phyloP scores from a whole-genome alignment of 2,329 filamentous ascomycete genomes.

The Xylariaceae sp. region DNA sequence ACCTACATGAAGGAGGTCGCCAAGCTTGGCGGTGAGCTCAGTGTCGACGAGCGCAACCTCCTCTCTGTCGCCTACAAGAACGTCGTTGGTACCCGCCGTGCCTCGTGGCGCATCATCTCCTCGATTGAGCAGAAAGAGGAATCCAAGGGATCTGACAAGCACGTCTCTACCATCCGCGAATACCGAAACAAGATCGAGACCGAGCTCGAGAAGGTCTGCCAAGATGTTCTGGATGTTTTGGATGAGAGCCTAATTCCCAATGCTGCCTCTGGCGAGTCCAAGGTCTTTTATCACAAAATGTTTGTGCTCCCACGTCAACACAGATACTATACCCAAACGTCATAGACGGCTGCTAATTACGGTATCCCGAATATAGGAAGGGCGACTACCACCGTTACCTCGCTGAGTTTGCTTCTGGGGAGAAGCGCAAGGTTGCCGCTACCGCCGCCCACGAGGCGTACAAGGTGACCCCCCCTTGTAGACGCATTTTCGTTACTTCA shows the following conservation, averaged over 20 bases:
- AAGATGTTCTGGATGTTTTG: constrained; percentile 95
- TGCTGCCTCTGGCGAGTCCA: constrained; percentile 95
- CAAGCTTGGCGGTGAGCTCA: constrained; percentile 81
- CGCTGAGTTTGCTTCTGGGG: constrained; percentile 89
- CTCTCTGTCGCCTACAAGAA: constrained; percentile 99
- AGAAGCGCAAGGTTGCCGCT: constrained; percentile 89
- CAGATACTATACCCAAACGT: constrained; percentile 14
- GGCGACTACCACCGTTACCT: constrained; percentile 97
- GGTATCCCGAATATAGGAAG: constrained; percentile 68
- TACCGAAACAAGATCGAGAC: constrained; percentile 98
- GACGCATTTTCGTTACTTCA: neutral
- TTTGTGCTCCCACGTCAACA: constrained; percentile 56
- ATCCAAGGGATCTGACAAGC: constrained; percentile 96
- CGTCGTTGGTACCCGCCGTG: constrained; percentile 96
- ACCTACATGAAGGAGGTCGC: constrained; percentile 99
- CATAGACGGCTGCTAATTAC: constrained; percentile 22
- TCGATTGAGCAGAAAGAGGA: constrained; percentile 99
- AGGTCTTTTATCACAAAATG: constrained; percentile 99
- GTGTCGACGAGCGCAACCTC: constrained; percentile 97
- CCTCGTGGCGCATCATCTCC: constrained; percentile 98
- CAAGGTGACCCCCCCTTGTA: constrained; percentile 70
- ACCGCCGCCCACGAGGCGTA: constrained; percentile 92
- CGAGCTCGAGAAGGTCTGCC: constrained; percentile 97
- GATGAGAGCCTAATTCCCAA: constrained; percentile 94
- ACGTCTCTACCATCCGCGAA: constrained; percentile 91